A percentile compares a stretch with the other conserved stretches of the same genome.
phyloP scores from a whole-genome alignment of 129 eudicot genomes.

The Centaurea solstitialis region DNA sequence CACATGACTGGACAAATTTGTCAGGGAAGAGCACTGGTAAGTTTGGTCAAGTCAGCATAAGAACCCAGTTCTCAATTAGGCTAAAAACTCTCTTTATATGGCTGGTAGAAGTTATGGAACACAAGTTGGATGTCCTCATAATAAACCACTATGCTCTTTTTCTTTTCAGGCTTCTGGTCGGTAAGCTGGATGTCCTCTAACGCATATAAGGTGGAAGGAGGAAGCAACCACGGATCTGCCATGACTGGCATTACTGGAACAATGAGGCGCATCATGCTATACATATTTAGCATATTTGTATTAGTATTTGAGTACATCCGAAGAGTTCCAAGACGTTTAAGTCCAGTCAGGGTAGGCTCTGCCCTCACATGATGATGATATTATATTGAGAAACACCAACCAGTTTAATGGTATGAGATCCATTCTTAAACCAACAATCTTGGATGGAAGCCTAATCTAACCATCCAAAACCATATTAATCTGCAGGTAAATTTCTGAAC shows the following conservation, averaged over 20 bases:
- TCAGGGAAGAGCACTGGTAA: conserved; percentile 61
- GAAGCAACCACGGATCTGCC: conserved; percentile 32
- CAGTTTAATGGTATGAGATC: conserved; percentile 34
- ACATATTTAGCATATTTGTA: conserved; percentile 63
- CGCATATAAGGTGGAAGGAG: conserved; percentile 38
- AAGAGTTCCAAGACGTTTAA: conserved; percentile 58
- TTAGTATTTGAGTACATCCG: conserved; percentile 49
- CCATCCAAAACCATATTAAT: not conserved
- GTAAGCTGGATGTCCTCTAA: conserved; percentile 30
- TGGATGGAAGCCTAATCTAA: conserved; percentile 6
- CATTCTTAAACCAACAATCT: not conserved
- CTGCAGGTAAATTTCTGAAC: conserved; percentile 19
- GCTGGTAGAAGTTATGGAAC: not conserved
- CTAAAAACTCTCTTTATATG: not conserved
- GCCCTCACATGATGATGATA: conserved; percentile 38
- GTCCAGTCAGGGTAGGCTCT: conserved; percentile 65
- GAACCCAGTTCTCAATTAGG: conserved; percentile 3
- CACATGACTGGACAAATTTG: conserved; percentile 86
- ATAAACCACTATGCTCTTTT: not conserved
- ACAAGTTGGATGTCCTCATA: not conserved
- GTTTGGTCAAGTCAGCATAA: conserved; percentile 26
- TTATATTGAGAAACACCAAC: not conserved
- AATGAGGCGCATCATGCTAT: conserved; percentile 43
- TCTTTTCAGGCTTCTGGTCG: conserved; percentile 52
- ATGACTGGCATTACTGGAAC: conserved; percentile 31